phyloP scores from a whole-genome alignment of 2,329 filamentous ascomycete genomes.

The Colletotrichum sp. region DNA sequence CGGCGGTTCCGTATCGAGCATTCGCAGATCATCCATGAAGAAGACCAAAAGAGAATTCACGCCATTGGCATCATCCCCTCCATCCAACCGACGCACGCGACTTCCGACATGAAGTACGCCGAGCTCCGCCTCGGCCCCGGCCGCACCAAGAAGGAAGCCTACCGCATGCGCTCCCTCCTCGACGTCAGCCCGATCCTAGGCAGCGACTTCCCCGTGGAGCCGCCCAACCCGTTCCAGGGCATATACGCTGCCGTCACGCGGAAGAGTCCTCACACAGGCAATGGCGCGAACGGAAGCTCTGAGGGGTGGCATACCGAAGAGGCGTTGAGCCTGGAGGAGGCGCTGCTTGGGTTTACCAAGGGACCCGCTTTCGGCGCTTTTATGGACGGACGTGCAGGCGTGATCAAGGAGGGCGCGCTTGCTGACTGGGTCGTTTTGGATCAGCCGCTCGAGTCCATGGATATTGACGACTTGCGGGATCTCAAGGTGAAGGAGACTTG shows the following conservation, averaged over 20 bases:
- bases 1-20: conserved; percentile 73
- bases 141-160: conserved; percentile 62
- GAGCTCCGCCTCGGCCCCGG: conserved; percentile 60
- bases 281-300: conserved; percentile 48
- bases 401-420: conserved; percentile 63
- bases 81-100: conserved; percentile 75
- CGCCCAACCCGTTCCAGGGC: conserved; percentile 69
- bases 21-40: conserved; percentile 71
- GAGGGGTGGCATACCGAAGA: conserved; percentile 66
- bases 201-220: conserved; percentile 76
- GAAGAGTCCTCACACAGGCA: conserved; percentile 61
- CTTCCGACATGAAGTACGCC: conserved; percentile 73
- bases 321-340: conserved; percentile 61
- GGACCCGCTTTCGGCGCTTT: conserved; percentile 38
- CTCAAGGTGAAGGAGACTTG: conserved; percentile 70
- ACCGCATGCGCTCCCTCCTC: conserved; percentile 69
- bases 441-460: conserved; percentile 53
- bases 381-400: conserved; percentile 61
- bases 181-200: conserved; percentile 62
- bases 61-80: conserved; percentile 68
- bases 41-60: conserved; percentile 65
- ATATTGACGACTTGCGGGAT: conserved; percentile 56
- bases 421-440: conserved; percentile 78
- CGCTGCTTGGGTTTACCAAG: conserved; percentile 43
- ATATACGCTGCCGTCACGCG: conserved; percentile 72